Evolutionary conservation across 176 grass and related monocot species (phyloP).

Genomic region (Neostapfia colusana): DNA sequence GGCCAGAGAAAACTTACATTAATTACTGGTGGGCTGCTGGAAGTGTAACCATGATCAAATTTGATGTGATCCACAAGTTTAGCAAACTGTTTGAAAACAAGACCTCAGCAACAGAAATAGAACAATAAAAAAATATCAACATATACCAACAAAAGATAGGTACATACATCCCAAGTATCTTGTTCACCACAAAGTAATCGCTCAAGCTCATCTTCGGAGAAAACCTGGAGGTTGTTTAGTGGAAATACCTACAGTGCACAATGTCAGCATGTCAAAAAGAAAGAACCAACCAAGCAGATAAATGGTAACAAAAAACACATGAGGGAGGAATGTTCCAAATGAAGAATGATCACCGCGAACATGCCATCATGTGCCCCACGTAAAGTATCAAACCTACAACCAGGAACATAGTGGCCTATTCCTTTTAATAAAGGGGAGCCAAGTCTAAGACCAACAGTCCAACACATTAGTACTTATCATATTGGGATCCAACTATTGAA

Average conservation of each 20-base stretch:
- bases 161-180: slow-evolving; percentile 86
- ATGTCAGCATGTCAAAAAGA: slow-evolving; percentile 20
- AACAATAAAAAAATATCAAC: slow-evolving; percentile 19
- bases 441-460: neutral
- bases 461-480: neutral
- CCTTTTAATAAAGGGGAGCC: neutral
- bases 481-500: neutral
- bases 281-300: neutral
- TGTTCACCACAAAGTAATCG: slow-evolving; percentile 80
- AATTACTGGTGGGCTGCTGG: slow-evolving; percentile 68
- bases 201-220: slow-evolving; percentile 85
- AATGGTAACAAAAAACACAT: slow-evolving; percentile 20
- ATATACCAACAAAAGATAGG: slow-evolving; percentile 36
- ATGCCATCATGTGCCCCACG: slow-evolving; percentile 17
- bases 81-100: slow-evolving; percentile 64
- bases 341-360: neutral
- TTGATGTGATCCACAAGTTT: slow-evolving; percentile 97
- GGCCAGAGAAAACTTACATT: slow-evolving; percentile 56
- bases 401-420: neutral
- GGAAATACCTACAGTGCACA: slow-evolving; percentile 74
- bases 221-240: slow-evolving; percentile 61
- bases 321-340: slow-evolving; percentile 4
- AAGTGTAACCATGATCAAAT: slow-evolving; percentile 94
- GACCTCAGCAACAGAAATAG: slow-evolving; percentile 32
- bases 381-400: slow-evolving; percentile 22